Evolutionary conservation across 2,329 filamentous ascomycete genomes (phyloP).

Genomic region (Beauveria sp.): DNA sequence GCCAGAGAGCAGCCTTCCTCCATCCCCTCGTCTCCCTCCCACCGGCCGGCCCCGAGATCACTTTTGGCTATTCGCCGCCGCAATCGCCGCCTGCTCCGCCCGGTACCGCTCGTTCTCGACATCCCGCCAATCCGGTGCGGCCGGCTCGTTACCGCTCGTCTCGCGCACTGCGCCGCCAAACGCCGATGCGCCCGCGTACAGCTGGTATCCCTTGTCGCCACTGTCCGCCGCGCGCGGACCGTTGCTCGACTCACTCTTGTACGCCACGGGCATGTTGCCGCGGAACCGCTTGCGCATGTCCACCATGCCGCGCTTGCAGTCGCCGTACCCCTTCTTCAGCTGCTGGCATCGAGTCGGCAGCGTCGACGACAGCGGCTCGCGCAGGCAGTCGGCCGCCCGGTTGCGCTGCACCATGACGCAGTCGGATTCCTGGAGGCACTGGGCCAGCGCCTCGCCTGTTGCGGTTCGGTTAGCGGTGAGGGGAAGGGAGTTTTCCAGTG

Average conservation of each 20-base stretch:
- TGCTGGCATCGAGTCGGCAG: slow-evolving; percentile 87
- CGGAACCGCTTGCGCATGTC: slow-evolving; percentile 99
- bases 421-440: slow-evolving; percentile 93
- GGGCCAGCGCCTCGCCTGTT: slow-evolving; percentile 79
- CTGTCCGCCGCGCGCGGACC: slow-evolving; percentile 20
- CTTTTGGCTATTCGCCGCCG: slow-evolving; percentile 9
- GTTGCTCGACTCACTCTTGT: slow-evolving; percentile 48
- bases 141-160: slow-evolving; percentile 60
- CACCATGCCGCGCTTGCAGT: slow-evolving; percentile 93
- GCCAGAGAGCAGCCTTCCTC: not conserved
- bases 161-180: slow-evolving; percentile 57
- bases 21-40: not conserved
- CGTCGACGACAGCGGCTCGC: slow-evolving; percentile 69
- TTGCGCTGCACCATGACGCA: slow-evolving; percentile 92
- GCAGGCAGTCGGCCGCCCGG: slow-evolving; percentile 79
- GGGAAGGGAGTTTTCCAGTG: not conserved
- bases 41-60: not conserved
- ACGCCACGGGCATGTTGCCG: slow-evolving; percentile 78
- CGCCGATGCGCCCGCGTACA: slow-evolving; percentile 72
- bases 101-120: slow-evolving; percentile 54
- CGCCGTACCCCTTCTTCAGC: slow-evolving; percentile 83
- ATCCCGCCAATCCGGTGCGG: slow-evolving; percentile 54
- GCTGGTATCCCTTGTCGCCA: slow-evolving; percentile 56
- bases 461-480: not conserved
- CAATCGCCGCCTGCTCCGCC: slow-evolving; percentile 24